A percentile compares a stretch with the other conserved stretches of the same genome.
phyloP scores from a whole-genome alignment of 176 grass and related monocot genomes.

The Avena insularis region DNA sequence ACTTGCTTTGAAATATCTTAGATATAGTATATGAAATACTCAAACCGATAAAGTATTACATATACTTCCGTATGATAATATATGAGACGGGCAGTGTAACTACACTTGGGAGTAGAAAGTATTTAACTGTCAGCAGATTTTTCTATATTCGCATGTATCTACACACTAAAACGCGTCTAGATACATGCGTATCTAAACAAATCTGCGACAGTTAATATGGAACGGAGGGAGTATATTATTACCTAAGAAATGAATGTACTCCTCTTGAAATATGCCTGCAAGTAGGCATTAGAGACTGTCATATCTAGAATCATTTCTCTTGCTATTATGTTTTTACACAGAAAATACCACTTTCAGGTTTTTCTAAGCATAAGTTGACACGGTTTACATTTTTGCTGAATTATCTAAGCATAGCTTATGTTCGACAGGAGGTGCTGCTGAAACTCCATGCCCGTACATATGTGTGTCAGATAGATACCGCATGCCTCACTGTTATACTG shows the following conservation, averaged over 20 bases:
- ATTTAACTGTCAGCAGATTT: no score
- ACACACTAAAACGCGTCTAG: no score
- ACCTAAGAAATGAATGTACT: not conserved
- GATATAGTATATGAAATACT: no score
- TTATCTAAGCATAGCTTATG: slow-evolving; percentile 39
- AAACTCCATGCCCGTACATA: slow-evolving; percentile 89
- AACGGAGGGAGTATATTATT: not conserved
- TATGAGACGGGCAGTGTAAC: no score
- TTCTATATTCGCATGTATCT: no score
- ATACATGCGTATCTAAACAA: no score
- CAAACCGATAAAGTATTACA: no score
- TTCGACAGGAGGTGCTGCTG: slow-evolving; percentile 81
- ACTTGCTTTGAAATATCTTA: no score
- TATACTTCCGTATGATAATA: no score
- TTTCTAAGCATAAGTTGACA: slow-evolving; percentile 17
- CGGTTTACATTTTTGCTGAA: slow-evolving; percentile 28
- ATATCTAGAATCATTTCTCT: not conserved
- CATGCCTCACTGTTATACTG: slow-evolving; percentile 99
- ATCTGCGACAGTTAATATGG: no score
- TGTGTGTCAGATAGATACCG: slow-evolving; percentile 97
- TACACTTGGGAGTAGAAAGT: no score
- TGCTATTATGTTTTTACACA: not conserved
- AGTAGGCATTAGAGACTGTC: not conserved
- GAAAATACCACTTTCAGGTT: not conserved
- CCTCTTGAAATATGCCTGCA: slow-evolving; percentile 18